These are phyloP conservation scores for Sugiyamaella lignohabitans DNA, from an alignment of 805 yeast genomes.

Conservation along the genomic window DNA sequence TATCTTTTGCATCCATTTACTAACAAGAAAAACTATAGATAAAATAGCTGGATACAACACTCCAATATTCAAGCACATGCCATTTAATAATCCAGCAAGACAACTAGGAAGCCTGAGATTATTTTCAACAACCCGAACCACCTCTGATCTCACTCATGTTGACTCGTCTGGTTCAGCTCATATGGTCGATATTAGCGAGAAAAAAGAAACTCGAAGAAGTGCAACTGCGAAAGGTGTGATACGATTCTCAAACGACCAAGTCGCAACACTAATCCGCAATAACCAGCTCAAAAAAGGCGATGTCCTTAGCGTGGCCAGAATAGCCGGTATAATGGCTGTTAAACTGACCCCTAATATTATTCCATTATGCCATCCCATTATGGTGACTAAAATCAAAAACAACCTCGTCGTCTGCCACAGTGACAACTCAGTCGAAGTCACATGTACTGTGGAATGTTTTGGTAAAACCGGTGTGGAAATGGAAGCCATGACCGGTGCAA, in stretches of 20 bases:
- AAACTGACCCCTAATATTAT: conserved; percentile 42
- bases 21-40: not conserved
- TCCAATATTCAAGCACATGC: too few species aligned
- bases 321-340: conserved; percentile 48
- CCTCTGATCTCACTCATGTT: conserved; percentile 33
- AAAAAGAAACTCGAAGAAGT: conserved; percentile 35
- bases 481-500: conserved; percentile 48
- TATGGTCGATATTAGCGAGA: conserved; percentile 45
- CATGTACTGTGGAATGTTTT: conserved; percentile 39
- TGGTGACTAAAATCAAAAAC: conserved; percentile 37
- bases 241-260: conserved; percentile 32
- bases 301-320: conserved; percentile 42
- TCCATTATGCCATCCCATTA: conserved; percentile 47
- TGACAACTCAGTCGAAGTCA: conserved; percentile 26
- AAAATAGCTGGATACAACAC: too few species aligned
- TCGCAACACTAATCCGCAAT: conserved; percentile 31
- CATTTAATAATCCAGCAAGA: too few species aligned
- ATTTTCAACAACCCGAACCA: not conserved
- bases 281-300: conserved; percentile 47
- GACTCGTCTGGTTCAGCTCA: conserved; percentile 38
- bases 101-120: too few species aligned
- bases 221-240: conserved; percentile 43
- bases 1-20: not conserved
- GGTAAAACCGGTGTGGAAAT: conserved; percentile 54
- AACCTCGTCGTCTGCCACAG: conserved; percentile 25